Conservation (phyloP, 352 stramenopile genomes). For the Blastocystis sp. region DNA sequence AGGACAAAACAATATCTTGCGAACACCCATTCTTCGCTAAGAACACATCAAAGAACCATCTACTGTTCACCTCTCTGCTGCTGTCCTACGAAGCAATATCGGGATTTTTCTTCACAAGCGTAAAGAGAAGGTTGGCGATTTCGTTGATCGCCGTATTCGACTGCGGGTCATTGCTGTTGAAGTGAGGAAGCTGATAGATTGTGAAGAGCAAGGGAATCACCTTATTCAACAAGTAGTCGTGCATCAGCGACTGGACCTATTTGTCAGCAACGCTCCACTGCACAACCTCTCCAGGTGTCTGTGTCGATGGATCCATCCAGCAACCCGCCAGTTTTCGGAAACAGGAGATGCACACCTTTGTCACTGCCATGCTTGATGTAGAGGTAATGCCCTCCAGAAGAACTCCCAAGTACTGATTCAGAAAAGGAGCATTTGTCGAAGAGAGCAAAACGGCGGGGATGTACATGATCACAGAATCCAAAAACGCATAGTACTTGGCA, state of each 20-base stretch:
- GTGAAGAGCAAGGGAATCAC: background rate
- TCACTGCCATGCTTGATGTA: background rate
- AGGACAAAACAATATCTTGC: background rate
- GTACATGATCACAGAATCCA: background rate
- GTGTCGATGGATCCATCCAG: background rate
- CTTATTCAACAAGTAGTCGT: background rate
- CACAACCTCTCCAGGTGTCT: background rate
- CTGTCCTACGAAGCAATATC: background rate
- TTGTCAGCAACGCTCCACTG: background rate
- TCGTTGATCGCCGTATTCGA: constrained; percentile 38
- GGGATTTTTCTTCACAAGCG: background rate
- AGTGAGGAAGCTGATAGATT: background rate
- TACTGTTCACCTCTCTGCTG: background rate
- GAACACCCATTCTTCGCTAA: background rate
- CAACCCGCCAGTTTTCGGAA: background rate
- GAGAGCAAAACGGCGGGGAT: background rate
- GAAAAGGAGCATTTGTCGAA: background rate
- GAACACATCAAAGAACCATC: constrained; percentile 48
- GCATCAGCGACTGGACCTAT: background rate
- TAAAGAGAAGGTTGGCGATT: background rate
- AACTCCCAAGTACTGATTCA: background rate
- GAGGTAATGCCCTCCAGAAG: background rate
- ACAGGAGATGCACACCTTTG: background rate
- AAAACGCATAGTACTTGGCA: background rate
- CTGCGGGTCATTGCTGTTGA: background rate